Evolutionary conservation across 768 basidiomycete genomes (phyloP).

Genomic region (Hirschioporus abietinus): DNA sequence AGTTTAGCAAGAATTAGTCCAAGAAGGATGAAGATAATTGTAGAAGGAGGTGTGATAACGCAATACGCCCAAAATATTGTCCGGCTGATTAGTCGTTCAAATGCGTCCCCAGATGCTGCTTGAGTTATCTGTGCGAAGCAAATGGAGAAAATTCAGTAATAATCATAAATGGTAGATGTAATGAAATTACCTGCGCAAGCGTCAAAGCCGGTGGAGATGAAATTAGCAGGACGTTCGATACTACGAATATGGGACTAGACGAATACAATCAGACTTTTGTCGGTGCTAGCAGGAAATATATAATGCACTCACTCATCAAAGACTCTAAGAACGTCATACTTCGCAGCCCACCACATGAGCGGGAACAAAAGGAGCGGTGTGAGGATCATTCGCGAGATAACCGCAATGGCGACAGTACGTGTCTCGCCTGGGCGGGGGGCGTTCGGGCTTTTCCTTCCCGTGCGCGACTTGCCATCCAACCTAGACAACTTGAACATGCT

Average conservation of each 20-base stretch:
- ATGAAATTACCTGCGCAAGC: constrained; percentile 44
- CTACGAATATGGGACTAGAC: constrained; percentile 77
- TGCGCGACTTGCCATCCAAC: constrained; percentile 1
- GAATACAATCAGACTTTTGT: constrained; percentile 8
- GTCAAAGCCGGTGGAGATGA: constrained; percentile 78
- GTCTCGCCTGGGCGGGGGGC: constrained; percentile 56
- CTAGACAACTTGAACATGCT: constrained; percentile 32
- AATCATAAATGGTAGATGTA: neutral
- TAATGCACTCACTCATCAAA: constrained; percentile 67
- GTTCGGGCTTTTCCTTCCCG: constrained; percentile 5
- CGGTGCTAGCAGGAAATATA: constrained; percentile 8
- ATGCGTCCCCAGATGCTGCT: constrained; percentile 79
- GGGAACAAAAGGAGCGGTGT: constrained; percentile 78
- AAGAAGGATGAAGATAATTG: constrained; percentile 68
- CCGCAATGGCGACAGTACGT: constrained; percentile 75
- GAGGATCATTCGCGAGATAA: constrained; percentile 83
- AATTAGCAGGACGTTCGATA: constrained; percentile 78
- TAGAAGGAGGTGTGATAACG: constrained; percentile 81
- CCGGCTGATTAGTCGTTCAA: constrained; percentile 84
- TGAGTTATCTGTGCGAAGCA: constrained; percentile 60
- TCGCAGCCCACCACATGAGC: constrained; percentile 58
- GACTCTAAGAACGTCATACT: constrained; percentile 50
- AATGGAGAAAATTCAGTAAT: neutral
- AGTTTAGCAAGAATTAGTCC: constrained; percentile 59
- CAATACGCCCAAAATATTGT: constrained; percentile 96